Conservation (phyloP, 306 rosid genomes). For the Medicago lupulina region DNA sequence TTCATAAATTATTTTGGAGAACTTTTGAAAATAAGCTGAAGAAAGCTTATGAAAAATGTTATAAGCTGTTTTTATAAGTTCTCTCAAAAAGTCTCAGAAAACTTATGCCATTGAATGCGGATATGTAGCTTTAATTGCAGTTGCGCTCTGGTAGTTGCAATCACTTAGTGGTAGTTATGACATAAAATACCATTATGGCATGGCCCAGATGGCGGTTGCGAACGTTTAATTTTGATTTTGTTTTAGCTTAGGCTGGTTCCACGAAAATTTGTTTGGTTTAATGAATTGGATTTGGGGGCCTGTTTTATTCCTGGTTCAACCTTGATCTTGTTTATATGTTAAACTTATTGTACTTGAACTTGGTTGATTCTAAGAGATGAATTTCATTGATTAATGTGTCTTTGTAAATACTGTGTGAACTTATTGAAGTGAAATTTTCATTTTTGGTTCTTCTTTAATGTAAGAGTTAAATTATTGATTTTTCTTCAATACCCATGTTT, state of each 20-base stretch:
- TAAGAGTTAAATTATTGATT: slow-evolving; percentile 39
- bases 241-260: neutral
- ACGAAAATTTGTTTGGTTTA: slow-evolving; percentile 16
- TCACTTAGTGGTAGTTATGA: neutral
- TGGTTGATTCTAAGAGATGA: slow-evolving; percentile 6
- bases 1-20: too few relatives aligned
- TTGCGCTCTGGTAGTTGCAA: neutral
- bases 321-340: neutral
- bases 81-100: too few relatives aligned
- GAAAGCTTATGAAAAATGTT: too few relatives aligned
- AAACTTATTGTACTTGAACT: neutral
- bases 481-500: neutral
- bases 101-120: neutral
- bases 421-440: neutral
- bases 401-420: slow-evolving; percentile 3
- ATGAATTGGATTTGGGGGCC: slow-evolving; percentile 27
- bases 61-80: too few relatives aligned
- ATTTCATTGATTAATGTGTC: neutral
- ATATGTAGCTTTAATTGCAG: neutral
- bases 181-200: neutral
- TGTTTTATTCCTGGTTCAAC: neutral
- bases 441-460: slow-evolving; percentile 85
- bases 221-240: slow-evolving; percentile 19
- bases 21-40: too few relatives aligned
- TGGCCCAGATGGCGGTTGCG: neutral